Percentiles rank a stretch among this genome's conserved stretches.
Conservation (phyloP, 1,284 basidiomycete genomes). For the Boletus sp. region DNA sequence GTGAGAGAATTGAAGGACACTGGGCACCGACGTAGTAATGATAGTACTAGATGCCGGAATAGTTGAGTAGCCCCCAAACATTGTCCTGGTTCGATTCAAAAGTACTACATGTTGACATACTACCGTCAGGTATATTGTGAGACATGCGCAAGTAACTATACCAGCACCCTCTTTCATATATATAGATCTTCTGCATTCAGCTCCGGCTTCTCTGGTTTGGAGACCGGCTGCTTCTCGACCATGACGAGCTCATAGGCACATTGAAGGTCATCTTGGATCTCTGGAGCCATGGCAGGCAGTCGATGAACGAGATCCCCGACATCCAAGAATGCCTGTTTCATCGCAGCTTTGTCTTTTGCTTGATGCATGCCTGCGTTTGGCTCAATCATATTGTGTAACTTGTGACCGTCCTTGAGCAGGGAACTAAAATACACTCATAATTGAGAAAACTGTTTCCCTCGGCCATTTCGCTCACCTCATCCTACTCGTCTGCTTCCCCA, state of each 20-base stretch:
- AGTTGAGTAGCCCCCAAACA: too few relatives aligned
- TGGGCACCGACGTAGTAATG: too few relatives aligned
- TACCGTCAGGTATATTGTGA: too few relatives aligned
- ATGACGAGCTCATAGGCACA: constrained; percentile 36
- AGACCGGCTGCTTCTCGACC: constrained; percentile 10
- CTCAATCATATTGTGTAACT: constrained; percentile 29
- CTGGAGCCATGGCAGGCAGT: constrained; percentile 15
- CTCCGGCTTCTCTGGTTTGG: constrained; percentile 21
- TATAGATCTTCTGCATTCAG: constrained; percentile 35
- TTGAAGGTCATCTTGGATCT: constrained; percentile 31
- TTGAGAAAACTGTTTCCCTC: not conserved
- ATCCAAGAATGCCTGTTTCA: constrained; percentile 28
- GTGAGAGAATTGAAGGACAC: too few relatives aligned
- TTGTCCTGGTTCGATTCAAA: too few relatives aligned
- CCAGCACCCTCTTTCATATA: constrained; percentile 20
- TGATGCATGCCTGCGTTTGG: constrained; percentile 30
- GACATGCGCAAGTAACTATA: too few relatives aligned
- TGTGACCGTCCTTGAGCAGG: constrained; percentile 20
- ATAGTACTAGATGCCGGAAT: too few relatives aligned
- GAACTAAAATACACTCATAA: constrained; percentile 13
- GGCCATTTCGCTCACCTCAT: constrained; percentile 30
- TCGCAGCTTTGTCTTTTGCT: constrained; percentile 9
- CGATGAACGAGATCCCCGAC: constrained; percentile 27
- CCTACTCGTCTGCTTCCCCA: constrained; percentile 31
- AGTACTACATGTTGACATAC: too few relatives aligned